Base-by-base conservation (phyloP, 1,139 yeast species). In the Lodderomyces orthopsilosis region DNA sequence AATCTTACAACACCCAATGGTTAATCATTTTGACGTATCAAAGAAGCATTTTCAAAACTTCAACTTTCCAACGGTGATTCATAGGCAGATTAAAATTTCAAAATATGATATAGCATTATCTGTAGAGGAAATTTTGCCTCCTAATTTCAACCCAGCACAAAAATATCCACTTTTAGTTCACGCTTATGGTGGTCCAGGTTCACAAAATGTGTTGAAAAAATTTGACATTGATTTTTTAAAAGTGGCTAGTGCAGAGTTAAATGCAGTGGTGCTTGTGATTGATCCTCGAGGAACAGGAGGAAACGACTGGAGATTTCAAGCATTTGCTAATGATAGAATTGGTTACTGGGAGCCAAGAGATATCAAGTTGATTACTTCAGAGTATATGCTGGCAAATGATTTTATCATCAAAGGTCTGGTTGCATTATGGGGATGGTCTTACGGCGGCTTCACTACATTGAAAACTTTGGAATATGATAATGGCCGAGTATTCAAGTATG, bases 241-340 rank as follows among this genome's bases (percentile, higher is more conserved):
- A 38, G 74, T 84, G 8, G 76, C 84, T 1, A 77, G 88, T 12
- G 81, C 95, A 1, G 68, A 77, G 3, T 64, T 86, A 43, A 83
- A 86, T 54, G 84, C 89, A 0, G 76, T 93, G 27, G 89, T 91
- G 0, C 75, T 93, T 34, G 77, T 83, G 26, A 84, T 93, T 30
- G 99, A 93, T 55, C 98, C 98, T 6, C 74, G 98, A 55, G 98
- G 98, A 2, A 91, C 98, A 0, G 96, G 91, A 2, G 90, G 86
- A 26, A 81, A 82, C 63, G 96, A 96, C 6, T 88, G 97, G 85
- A 66, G 68, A 35, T 83, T 78, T 61, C 77, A 82, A 55, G 65
- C 87, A 0, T 82, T 75, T 65, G 95, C 93, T 0, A 78, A 75
- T 10, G 75, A 76, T 37, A 75, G 78, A 6, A 74, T 94, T 38